Evolutionary conservation across 345 rosid species (phyloP), one percentile per base, ranked within the genome.

Genomic region (Rhodamnia rubescens): DNA sequence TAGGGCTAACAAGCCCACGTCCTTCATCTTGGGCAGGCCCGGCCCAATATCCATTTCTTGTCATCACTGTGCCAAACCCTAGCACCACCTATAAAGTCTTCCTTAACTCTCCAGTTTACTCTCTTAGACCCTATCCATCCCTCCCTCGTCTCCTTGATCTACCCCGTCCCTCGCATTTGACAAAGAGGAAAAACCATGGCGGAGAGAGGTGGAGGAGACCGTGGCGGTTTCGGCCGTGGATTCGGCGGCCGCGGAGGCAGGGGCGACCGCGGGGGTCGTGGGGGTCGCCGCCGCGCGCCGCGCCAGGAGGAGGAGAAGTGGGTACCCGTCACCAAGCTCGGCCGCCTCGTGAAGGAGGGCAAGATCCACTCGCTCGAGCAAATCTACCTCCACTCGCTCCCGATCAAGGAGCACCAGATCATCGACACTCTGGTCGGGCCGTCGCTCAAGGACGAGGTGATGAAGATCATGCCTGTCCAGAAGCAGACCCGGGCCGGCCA

Each of bases 301-400:
- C 94, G 98, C 56, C 87, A 89, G 11, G 89, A 93, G 84, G 98
- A 95, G 64, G 95, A 93, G 86, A 92, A 92, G 55, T 96, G 99
- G 99, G 94, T 93, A 2, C 98, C 99, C 3, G 98, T 94, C n/a
- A 96, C 99, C 6, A 96, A 96, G 88, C 94, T 95, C 15, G 98
- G 99, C 21, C 99, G 99, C 75, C 92, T 96, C 57, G 98, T 96
- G 27, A 84, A 84, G 21, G 91, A 83, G 0, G 92, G 91, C 0
- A 89, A 90, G 56, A 94, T 96, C 92, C 83, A 59, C 11, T 83
- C 91, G 59, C 83, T 96, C 0, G 98, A 96, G 87, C 94, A 94
- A 83, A 95, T 95, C 91, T 95, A 86, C 83, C 88, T 86, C 53
- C 88, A 86, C 57, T 86, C 88, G 0, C 93, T 96, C 6, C 99